Base-by-base conservation (phyloP, 2,329 filamentous ascomycete genomes). In the Fonsecaea erecta region DNA sequence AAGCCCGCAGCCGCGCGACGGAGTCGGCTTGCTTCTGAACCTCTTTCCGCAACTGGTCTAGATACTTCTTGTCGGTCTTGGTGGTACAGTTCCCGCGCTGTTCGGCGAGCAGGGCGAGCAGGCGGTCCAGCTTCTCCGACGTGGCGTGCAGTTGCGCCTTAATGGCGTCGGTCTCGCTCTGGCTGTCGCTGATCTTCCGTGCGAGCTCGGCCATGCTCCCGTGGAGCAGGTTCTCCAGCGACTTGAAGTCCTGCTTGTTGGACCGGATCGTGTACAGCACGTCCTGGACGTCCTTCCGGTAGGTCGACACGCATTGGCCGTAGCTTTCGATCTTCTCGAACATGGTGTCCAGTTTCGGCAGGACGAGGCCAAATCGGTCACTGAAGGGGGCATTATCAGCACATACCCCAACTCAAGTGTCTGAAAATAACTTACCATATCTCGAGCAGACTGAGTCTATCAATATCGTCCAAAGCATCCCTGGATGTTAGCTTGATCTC, bases 51-150 rank as follows among this genome's bases (percentile, higher is more conserved):
- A 61, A 28, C 34, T 37, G 51, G 18, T 53, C 35, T 12, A 53
- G 51, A 26, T 54, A 46, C 32, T 54, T 61, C 58, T 12, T 53
- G 52, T 61, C 58, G 12, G 34, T 24, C 51, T 28, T 54, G 6
- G 58, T 53, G 12, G 32, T 34, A n/a, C 58, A 40, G 37, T 46
- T 30, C n/a, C 28, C 32, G n/a, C 58, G 34, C 34, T 53, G 58
- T 53, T 32, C 21, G 18, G 48, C 32, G 5, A 61, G 58, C 34
- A 32, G 58, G 24, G 32, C 34, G 9, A 53, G 51, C 34, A 61
- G 26, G 9, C 8, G 24, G 7, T 28, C 35, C 16, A 61, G 34
- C 48, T 40, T 61, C 12, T 53, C 48, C 11, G 58, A 54, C 21
- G 34, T 53, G 48, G 35, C 35, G 9, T 61, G 18, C 16, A 61